Conservation (phyloP, 2,329 filamentous ascomycete species). For the Epichloe typhina region DNA sequence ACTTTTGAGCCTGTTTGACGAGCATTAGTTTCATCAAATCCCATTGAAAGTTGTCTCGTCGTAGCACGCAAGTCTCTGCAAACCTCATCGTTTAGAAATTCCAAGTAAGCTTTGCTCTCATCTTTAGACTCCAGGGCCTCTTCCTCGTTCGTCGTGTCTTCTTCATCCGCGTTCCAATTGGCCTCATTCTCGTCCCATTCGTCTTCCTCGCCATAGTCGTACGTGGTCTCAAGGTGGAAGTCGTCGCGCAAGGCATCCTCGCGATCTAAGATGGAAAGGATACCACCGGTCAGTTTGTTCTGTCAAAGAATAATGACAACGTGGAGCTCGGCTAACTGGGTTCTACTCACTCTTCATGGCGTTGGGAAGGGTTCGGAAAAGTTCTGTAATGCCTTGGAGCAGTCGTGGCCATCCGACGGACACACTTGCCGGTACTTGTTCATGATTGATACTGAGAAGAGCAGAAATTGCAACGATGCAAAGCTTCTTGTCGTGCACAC, state of each 20-base stretch:
- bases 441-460: constrained; percentile 64
- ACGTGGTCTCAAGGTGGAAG: constrained; percentile 54
- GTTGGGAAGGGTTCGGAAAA: constrained; percentile 83
- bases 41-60: background rate
- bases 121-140: constrained; percentile 59
- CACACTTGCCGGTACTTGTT: constrained; percentile 81
- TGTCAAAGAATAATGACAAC: background rate
- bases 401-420: constrained; percentile 91
- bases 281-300: background rate
- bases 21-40: background rate
- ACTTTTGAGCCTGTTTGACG: constrained; percentile 58
- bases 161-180: constrained; percentile 65
- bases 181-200: constrained; percentile 73
- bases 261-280: constrained; percentile 43
- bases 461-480: constrained; percentile 88
- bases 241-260: constrained; percentile 89
- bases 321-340: too few relatives aligned
- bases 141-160: constrained; percentile 57
- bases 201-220: constrained; percentile 59
- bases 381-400: constrained; percentile 71
- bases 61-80: constrained; percentile 12
- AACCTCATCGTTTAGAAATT: constrained; percentile 88
- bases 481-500: constrained; percentile 97
- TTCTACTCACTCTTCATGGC: constrained; percentile 66
- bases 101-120: constrained; percentile 86